Conservation (phyloP, 208 protist genomes). For the Sergeia podlipaevii region DNA sequence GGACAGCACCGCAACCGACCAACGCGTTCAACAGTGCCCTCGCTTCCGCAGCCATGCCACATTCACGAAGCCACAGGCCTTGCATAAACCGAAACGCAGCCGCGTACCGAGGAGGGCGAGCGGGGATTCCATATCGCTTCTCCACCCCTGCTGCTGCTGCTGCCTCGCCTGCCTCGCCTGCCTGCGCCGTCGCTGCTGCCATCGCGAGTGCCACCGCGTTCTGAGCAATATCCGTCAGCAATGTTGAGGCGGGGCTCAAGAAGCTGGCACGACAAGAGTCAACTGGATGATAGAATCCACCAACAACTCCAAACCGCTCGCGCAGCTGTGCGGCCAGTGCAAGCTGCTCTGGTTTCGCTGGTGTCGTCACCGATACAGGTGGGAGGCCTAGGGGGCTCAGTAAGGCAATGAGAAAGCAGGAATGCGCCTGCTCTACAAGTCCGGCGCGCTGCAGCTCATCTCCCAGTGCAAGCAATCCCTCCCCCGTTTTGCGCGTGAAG, state of each 20-base stretch:
- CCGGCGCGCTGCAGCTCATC: slow-evolving; percentile 30
- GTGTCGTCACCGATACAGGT: neutral
- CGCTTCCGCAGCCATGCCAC: slow-evolving; percentile 37
- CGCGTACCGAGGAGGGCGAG: slow-evolving; percentile 20
- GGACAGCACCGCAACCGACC: neutral
- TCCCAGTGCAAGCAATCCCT: slow-evolving; percentile 44
- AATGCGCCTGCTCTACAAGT: slow-evolving; percentile 60
- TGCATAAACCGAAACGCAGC: slow-evolving; percentile 62
- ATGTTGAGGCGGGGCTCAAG: slow-evolving; percentile 48
- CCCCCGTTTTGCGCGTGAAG: slow-evolving; percentile 54
- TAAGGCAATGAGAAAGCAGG: slow-evolving; percentile 64
- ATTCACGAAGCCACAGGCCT: slow-evolving; percentile 67
- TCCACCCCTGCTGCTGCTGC: slow-evolving; percentile 12
- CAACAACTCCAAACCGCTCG: slow-evolving; percentile 45
- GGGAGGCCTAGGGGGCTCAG: slow-evolving; percentile 30
- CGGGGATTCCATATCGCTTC: slow-evolving; percentile 59
- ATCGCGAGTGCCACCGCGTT: slow-evolving; percentile 30
- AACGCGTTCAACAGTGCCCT: slow-evolving; percentile 11
- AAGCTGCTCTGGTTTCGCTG: slow-evolving; percentile 32
- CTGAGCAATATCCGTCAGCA: slow-evolving; percentile 65
- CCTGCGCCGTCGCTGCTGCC: slow-evolving; percentile 10
- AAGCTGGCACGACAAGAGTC: slow-evolving; percentile 48
- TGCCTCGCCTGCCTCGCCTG: too few relatives aligned
- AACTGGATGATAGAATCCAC: slow-evolving; percentile 49
- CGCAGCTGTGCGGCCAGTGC: slow-evolving; percentile 48